phyloP scores from a whole-genome alignment of 176 grass and related monocot species.

The Tuctoria greenei region DNA sequence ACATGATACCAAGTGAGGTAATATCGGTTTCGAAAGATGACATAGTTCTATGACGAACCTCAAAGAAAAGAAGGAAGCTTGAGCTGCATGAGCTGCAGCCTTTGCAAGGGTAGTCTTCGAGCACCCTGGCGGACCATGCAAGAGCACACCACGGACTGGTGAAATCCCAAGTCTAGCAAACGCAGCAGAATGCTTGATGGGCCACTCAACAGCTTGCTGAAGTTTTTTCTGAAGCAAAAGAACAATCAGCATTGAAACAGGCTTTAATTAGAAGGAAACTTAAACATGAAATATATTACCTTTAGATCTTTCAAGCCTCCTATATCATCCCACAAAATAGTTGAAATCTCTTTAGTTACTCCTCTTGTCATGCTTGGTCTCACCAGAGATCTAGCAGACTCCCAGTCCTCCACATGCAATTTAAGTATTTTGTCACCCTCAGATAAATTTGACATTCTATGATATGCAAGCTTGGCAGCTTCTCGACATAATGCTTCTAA shows the following conservation, averaged over 20 bases:
- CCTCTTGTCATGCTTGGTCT: slow-evolving; percentile 81
- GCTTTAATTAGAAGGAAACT: background rate
- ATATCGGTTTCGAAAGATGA: background rate
- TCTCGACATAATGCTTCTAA: slow-evolving; percentile 69
- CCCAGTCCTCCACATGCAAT: slow-evolving; percentile 70
- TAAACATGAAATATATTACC: slow-evolving; percentile 45
- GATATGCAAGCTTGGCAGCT: slow-evolving; percentile 63
- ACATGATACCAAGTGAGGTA: background rate
- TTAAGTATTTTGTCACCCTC: slow-evolving; percentile 32
- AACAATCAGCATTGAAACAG: slow-evolving; percentile 28
- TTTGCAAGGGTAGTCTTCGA: slow-evolving; percentile 89
- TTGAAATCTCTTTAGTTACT: slow-evolving; percentile 67
- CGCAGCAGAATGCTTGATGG: slow-evolving; percentile 72
- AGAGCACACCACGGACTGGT: slow-evolving; percentile 78
- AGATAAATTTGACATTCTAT: slow-evolving; percentile 44
- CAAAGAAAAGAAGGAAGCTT: slow-evolving; percentile 96
- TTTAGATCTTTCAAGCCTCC: slow-evolving; percentile 87
- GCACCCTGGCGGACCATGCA: slow-evolving; percentile 88
- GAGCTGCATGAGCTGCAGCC: slow-evolving; percentile 82
- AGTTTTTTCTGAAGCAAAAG: slow-evolving; percentile 68
- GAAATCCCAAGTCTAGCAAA: slow-evolving; percentile 83
- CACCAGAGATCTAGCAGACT: slow-evolving; percentile 60
- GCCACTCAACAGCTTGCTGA: slow-evolving; percentile 87
- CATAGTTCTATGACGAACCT: slow-evolving; percentile 39
- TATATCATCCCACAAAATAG: slow-evolving; percentile 89